These are phyloP conservation scores for Gaertneriomyces sp. DNA, from an alignment of 192 early-diverging fungal genomes.

Conservation along the genomic window DNA sequence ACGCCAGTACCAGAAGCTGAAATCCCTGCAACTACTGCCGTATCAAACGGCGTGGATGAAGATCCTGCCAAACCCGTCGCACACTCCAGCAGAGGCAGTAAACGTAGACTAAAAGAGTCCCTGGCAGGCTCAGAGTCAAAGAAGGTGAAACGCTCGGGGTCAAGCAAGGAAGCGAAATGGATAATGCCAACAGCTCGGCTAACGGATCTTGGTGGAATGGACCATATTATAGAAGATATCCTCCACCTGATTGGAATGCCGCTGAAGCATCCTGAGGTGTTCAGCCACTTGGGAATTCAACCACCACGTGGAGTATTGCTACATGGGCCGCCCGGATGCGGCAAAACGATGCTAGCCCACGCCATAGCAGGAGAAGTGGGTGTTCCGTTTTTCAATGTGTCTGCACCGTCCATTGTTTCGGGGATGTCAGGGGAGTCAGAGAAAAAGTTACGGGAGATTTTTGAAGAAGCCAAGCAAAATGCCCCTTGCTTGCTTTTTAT, in stretches of 20 bases:
- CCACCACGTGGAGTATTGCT: constrained; percentile 89
- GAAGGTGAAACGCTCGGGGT: constrained; percentile 10
- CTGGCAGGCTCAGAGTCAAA: constrained; percentile 4
- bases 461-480: constrained; percentile 86
- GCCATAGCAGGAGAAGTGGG: constrained; percentile 93
- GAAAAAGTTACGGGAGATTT: constrained; percentile 95
- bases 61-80: too few relatives aligned
- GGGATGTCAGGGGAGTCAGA: constrained; percentile 99
- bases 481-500: constrained; percentile 94
- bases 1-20: background rate
- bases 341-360: constrained; percentile 92
- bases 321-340: constrained; percentile 96
- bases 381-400: constrained; percentile 89
- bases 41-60: too few relatives aligned
- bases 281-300: constrained; percentile 85
- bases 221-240: constrained; percentile 81
- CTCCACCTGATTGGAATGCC: constrained; percentile 92
- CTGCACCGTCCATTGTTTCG: constrained; percentile 90
- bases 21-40: too few relatives aligned
- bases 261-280: constrained; percentile 88
- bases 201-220: constrained; percentile 86
- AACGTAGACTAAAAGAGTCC: constrained; percentile 16
- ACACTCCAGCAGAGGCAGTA: background rate
- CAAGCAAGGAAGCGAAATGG: constrained; percentile 32
- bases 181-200: constrained; percentile 60